phyloP scores from a whole-genome alignment of 164 flowering plant genomes.

The Warburgia ugandensis region DNA sequence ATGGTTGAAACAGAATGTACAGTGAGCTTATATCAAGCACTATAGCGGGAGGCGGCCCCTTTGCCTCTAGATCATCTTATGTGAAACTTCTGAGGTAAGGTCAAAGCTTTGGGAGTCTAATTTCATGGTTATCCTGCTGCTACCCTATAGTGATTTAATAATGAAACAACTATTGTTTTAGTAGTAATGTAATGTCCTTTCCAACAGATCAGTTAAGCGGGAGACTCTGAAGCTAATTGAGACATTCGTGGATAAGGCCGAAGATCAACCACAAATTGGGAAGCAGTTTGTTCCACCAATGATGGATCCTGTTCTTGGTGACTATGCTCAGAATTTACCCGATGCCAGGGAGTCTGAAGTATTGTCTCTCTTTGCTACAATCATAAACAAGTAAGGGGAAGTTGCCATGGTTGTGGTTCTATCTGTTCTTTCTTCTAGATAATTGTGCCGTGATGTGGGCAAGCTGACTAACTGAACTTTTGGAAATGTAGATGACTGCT shows the following conservation, averaged over 20 bases:
- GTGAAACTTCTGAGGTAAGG: slow-evolving; percentile 85
- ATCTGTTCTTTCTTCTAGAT: too few relatives aligned
- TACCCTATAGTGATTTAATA: background rate
- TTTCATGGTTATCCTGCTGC: background rate
- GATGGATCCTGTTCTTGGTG: slow-evolving; percentile 98
- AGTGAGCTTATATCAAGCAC: slow-evolving; percentile 92
- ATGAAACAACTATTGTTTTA: background rate
- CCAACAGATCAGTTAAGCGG: slow-evolving; percentile 85
- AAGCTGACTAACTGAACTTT: too few relatives aligned
- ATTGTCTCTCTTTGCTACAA: slow-evolving; percentile 90
- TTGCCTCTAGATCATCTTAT: slow-evolving; percentile 73
- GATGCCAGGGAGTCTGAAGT: slow-evolving; percentile 99
- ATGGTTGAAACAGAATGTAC: slow-evolving; percentile 70
- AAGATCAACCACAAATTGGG: slow-evolving; percentile 93
- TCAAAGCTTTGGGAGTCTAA: background rate
- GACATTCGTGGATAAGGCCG: slow-evolving; percentile 97
- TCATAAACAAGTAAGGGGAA: slow-evolving; percentile 93
- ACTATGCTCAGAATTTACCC: slow-evolving; percentile 90
- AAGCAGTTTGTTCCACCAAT: slow-evolving; percentile 99
- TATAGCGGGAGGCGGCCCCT: slow-evolving; percentile 93
- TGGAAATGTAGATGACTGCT: too few relatives aligned
- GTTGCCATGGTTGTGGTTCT: too few relatives aligned
- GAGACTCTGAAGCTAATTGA: slow-evolving; percentile 96
- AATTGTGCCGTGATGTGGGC: too few relatives aligned
- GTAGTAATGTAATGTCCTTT: background rate